Base-by-base conservation (phyloP, 148 eudicot genomes). In the Fagopyrum esculentum region DNA sequence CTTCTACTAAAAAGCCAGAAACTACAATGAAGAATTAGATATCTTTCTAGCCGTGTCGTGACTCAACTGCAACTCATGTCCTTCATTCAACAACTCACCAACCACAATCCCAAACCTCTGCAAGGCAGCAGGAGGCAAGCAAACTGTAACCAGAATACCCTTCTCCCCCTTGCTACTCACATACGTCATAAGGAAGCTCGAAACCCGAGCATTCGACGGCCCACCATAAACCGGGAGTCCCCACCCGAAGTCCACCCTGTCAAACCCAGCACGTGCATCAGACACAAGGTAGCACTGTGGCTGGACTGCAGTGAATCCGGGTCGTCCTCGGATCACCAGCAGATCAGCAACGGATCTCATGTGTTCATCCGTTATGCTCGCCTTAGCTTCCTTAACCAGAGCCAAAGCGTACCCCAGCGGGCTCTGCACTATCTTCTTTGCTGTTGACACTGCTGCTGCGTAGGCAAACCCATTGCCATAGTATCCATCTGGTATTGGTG, bases 171-270 rank as follows among this genome's bases (percentile, higher is more conserved):
- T 46, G 19, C 74, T 9, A 26, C n/a, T 71, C 55, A 45, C 74
- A 49, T 71, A 71, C 1, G 12, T 17, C 74, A 71, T 71, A 6
- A 71, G 8, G 55, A 71, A 71, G 55, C 74, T 71, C 59, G 73
- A 10, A 72, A 71, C 78, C 4, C 73, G 43, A 11, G 73, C 73
- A 16, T 76, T 69, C n/a, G 78, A 64, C 6, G 66, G 69, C 0
- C 79, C 84, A 26, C 81, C 81, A 22, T 82, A 78, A 1, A 73
- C 60, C 6, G 81, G 77, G 13, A 71, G 72, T 13, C 84, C 84
- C 84, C 84, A 82, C 56, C 84, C 84, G 35, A 82, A 82, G 55
- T 82, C 84, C 9, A 82, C 63, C 15, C 64, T 45, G 4, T 19
- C 22, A 6, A 78, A 72, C 19, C 81, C 79, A 0, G 35, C 69